Base-by-base conservation (phyloP, 495 filamentous ascomycete genomes). In the Aspergillus homomorphus region DNA sequence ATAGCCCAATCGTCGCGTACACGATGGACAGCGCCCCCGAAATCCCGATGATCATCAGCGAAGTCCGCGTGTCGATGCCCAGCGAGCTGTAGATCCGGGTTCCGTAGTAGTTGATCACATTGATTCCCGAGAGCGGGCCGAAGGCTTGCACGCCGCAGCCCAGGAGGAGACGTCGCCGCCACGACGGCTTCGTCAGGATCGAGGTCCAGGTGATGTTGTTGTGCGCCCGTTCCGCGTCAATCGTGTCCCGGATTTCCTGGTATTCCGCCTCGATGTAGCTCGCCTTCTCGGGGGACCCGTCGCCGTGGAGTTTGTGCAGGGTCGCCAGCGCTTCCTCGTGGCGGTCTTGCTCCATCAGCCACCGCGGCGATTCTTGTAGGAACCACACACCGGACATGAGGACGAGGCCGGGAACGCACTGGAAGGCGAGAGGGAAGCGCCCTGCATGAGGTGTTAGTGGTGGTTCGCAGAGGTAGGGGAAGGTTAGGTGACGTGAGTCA, bases 271-370 rank as follows among this genome's bases (percentile, higher is more conserved):
- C 67, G 21, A 69, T 60, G 10, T 38, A 38, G 33, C 33, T 38
- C 4, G 33, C 12, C 2, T 56, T 61, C 20, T 65, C 64, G 2
- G 60, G 51, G 7, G 58, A 43, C 0, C 52, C 60, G 16, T 59
- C 57, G 9, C 54, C 51, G 3, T 64, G 67, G 15, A 69, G 58
- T 0, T 50, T 54, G 0, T 54, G 30, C 2, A 69, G 60, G 10
- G 57, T 49, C 0, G 28, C 54, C 4, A 69, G 79, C 7, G 87
- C 87, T 66, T 87, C 66, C 12, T 89, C 87, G 57, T 80, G 74
- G 54, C 80, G 78, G 67, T 87, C 87, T 61, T 86, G 85, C 58
- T 81, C 78, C 59, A 89, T 84, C 21, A 88, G 74, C 73, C 69
- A 89, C 14, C 80, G 65, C 5, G 80, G 80, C 0, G 75, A 79